These are phyloP conservation scores for Wickerhamomyces hampshirensis DNA, from an alignment of 805 yeast species.

Conservation along the genomic window DNA sequence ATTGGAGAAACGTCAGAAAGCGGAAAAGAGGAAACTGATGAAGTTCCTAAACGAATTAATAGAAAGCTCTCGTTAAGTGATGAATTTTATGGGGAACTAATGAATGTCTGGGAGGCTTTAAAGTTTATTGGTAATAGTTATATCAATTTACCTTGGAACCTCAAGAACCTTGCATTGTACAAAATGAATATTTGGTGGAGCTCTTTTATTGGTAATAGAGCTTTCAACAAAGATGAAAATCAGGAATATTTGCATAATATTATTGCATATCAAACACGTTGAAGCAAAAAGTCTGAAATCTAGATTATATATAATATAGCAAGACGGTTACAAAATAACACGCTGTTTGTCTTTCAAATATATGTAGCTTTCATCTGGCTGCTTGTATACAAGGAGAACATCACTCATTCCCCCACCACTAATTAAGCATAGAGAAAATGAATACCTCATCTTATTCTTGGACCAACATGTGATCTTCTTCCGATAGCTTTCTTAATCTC, in stretches of 20 bases:
- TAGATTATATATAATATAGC: too few relatives aligned
- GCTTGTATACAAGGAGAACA: too few relatives aligned
- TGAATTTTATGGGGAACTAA: constrained; percentile 47
- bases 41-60: not conserved
- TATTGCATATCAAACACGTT: constrained; percentile 5
- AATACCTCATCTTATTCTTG: too few relatives aligned
- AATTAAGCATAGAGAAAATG: too few relatives aligned
- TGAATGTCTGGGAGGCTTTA: constrained; percentile 54
- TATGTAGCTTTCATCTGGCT: too few relatives aligned
- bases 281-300: too few relatives aligned
- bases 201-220: constrained; percentile 54
- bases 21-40: constrained; percentile 1
- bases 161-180: constrained; percentile 46
- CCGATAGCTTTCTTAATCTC: too few relatives aligned
- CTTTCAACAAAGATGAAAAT: constrained; percentile 23
- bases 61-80: constrained; percentile 23
- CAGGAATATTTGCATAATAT: constrained; percentile 20
- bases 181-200: constrained; percentile 64
- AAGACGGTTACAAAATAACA: too few relatives aligned
- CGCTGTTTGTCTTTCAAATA: too few relatives aligned
- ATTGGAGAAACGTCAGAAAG: not conserved
- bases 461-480: too few relatives aligned
- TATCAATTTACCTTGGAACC: constrained; percentile 58
- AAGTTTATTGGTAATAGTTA: constrained; percentile 65
- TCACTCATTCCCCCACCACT: too few relatives aligned